Percentiles rank a stretch among this genome's conserved stretches.
Conservation (phyloP, 2,329 filamentous ascomycete genomes). For the Fusarium piperis region DNA sequence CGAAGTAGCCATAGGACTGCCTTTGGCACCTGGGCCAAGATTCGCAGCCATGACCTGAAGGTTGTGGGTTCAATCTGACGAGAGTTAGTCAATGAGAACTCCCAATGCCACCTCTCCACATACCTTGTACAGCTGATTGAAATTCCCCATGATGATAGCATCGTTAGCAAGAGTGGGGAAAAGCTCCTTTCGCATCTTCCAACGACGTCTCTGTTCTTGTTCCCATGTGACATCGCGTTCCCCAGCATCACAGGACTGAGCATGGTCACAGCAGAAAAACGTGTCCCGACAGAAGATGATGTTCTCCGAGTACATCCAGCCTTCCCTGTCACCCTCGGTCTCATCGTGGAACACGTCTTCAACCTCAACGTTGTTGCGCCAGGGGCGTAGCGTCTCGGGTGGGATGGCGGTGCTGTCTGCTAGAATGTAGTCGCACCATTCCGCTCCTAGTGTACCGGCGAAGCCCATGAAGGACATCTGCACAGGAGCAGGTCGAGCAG, state of each 20-base stretch:
- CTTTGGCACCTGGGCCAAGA: conserved; percentile 84
- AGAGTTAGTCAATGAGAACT: conserved; percentile 8
- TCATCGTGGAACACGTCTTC: conserved; percentile 75
- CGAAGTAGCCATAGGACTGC: conserved; percentile 95
- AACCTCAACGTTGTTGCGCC: conserved; percentile 77
- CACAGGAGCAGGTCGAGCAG: conserved; percentile 90
- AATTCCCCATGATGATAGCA: conserved; percentile 92
- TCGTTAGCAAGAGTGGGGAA: conserved; percentile 87
- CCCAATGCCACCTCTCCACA: conserved; percentile 32
- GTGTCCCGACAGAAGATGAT: conserved; percentile 94
- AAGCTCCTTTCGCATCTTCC: conserved; percentile 92
- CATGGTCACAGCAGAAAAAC: conserved; percentile 98
- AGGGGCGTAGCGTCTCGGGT: conserved; percentile 80
- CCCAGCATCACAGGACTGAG: conserved; percentile 82
- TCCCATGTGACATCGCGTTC: conserved; percentile 80
- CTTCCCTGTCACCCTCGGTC: conserved; percentile 73
- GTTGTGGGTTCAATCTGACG: conserved; percentile 92
- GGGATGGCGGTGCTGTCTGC: conserved; percentile 91
- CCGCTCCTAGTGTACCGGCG: conserved; percentile 91
- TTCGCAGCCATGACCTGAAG: conserved; percentile 94
- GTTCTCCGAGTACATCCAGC: conserved; percentile 97
- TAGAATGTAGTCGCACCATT: conserved; percentile 98
- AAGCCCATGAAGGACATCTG: conserved; percentile 99
- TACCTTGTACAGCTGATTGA: conserved; percentile 99
- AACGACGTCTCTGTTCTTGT: conserved; percentile 82